Percentiles rank a stretch among this genome's conserved stretches.
Evolutionary conservation across 352 stramenopile genomes (phyloP).

Genomic region (Plasmopara viticola): DNA sequence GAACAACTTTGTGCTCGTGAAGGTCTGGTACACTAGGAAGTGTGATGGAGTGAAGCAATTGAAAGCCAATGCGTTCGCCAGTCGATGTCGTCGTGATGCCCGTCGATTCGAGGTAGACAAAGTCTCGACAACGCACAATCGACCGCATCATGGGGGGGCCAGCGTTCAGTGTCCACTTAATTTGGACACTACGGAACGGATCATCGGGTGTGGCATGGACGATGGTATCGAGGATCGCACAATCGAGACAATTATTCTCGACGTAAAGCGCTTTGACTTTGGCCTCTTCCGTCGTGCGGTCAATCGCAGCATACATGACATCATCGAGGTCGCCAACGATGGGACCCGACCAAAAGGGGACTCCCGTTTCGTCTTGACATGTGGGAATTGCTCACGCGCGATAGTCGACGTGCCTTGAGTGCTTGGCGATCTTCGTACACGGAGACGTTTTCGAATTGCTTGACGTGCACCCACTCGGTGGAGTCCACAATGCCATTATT

Average conservation of each 20-base stretch:
- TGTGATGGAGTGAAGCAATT: slow-evolving; percentile 29
- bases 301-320: slow-evolving; percentile 33
- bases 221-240: slow-evolving; percentile 36
- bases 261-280: slow-evolving; percentile 31
- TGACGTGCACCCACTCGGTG: too few species aligned
- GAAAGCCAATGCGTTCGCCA: slow-evolving; percentile 39
- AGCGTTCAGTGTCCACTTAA: slow-evolving; percentile 55
- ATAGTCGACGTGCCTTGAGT: too few species aligned
- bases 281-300: slow-evolving; percentile 18
- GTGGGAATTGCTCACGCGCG: too few species aligned
- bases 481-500: too few species aligned
- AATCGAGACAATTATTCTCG: slow-evolving; percentile 37
- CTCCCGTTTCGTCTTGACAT: too few species aligned
- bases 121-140: slow-evolving; percentile 46
- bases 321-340: slow-evolving; percentile 35
- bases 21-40: slow-evolving; percentile 23
- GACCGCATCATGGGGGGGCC: slow-evolving; percentile 35
- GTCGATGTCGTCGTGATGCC: slow-evolving; percentile 32
- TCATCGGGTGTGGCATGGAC: slow-evolving; percentile 26
- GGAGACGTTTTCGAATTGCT: too few species aligned
- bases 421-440: too few species aligned
- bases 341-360: slow-evolving; percentile 27
- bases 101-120: slow-evolving; percentile 49
- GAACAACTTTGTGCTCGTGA: slow-evolving; percentile 36
- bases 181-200: slow-evolving; percentile 35